Base-by-base conservation (phyloP, 495 filamentous ascomycete genomes). In the Thozetella sp. region DNA sequence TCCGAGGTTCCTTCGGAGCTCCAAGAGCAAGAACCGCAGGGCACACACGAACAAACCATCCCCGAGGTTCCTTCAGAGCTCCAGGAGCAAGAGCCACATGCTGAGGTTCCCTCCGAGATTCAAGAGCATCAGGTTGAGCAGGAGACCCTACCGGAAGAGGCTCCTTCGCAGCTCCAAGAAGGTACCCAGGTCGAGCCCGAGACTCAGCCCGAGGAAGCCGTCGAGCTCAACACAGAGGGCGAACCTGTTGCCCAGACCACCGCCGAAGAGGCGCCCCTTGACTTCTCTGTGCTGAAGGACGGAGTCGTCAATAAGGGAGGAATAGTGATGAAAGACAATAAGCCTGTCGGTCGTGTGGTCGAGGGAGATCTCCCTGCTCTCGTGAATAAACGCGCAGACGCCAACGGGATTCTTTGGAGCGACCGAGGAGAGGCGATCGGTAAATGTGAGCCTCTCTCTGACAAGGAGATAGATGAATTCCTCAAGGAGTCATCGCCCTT, bases 241-340 rank as follows among this genome's bases (percentile, higher is more conserved):
- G 50, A 54, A 34, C 20, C 50, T 6, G 17, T 22, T 22, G 37
- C 22, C 19, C 27, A 56, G 52, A 56, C 59, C 22, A 27, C 54
- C 34, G 20, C 24, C 13, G n/a, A n/a, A 46, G 72, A 79, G 62
- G 68, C 72, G 3, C 12, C 58, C 61, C 43, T 75, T 12, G 89
- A 96, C 67, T 78, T 89, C 23, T 89, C 88, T 0, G 72, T 81
- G 24, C 75, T 95, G 25, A 83, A 87, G 30, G 85, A 84, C 59
- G 83, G 84, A 68, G 82, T 77, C 34, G 84, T 93, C 68, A 94
- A 93, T 83, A 96, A 95, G 77, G 74, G 83, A 30, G 92, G 92
- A 55, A 88, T 90, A 61, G 87, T 95, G 55, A 86, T 93, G 34
- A 85, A 87, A 2, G 82, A 90, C n/a, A 89, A 88, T 10, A 82